Percentiles rank a stretch among this genome's conserved stretches.
Conservation (phyloP, 176 grass and related monocot species). For the Alloteropsis semialata region DNA sequence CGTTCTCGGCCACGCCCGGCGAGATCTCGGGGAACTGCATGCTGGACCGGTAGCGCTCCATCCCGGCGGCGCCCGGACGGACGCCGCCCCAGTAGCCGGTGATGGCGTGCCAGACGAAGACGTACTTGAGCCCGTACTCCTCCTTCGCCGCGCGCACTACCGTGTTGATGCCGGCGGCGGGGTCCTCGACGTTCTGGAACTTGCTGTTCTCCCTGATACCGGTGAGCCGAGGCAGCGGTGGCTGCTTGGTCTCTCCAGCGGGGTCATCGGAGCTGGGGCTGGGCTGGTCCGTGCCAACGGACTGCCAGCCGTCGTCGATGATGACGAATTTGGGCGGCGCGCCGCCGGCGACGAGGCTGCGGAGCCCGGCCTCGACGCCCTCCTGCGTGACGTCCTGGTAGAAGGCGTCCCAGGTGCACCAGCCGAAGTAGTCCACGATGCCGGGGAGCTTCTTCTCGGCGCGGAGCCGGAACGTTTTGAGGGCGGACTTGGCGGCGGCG, state of each 20-base stretch:
- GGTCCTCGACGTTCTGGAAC: conserved; percentile 61
- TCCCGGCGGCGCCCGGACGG: conserved; percentile 48
- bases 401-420: conserved; percentile 99
- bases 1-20: conserved; percentile 71
- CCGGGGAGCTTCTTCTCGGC: conserved; percentile 84
- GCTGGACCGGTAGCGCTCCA: conserved; percentile 54
- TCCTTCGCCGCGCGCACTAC: conserved; percentile 67
- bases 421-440: conserved; percentile 92
- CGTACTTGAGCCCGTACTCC: conserved; percentile 86
- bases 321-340: conserved; percentile 82
- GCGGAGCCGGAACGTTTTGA: conserved; percentile 61
- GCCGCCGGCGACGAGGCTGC: conserved; percentile 60
- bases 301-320: conserved; percentile 97
- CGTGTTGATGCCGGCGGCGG: conserved; percentile 61
- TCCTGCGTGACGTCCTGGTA: conserved; percentile 92
- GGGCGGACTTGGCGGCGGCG: conserved; percentile 44
- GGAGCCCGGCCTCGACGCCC: conserved; percentile 81
- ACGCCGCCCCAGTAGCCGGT: conserved; percentile 98
- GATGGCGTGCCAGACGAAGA: conserved; percentile 98
- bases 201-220: conserved; percentile 93
- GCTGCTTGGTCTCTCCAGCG: neutral
- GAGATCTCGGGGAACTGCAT: conserved; percentile 76
- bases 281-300: conserved; percentile 58
- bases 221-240: conserved; percentile 49
- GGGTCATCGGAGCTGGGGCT: neutral